Percentiles rank a stretch among this genome's conserved stretches.
phyloP scores from a whole-genome alignment of 1,284 basidiomycete species.

The Irpex sp. region DNA sequence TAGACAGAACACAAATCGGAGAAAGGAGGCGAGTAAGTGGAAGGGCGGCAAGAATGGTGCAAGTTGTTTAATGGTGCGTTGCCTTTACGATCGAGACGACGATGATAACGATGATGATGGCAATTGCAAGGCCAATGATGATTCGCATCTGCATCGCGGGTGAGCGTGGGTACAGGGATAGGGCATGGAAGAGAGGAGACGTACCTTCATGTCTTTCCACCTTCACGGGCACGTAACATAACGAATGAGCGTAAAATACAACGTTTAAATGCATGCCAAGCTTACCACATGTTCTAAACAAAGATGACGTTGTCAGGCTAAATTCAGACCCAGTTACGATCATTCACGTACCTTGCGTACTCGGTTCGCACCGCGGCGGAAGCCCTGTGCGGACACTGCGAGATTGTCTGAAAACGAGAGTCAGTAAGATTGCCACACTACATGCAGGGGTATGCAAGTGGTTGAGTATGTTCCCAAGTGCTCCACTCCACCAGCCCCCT shows the following conservation, averaged over 20 bases:
- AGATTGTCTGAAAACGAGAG: slow-evolving; percentile 71
- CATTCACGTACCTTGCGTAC: slow-evolving; percentile 87
- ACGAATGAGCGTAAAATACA: slow-evolving; percentile 12
- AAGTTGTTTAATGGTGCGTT: slow-evolving; percentile 42
- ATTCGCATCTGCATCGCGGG: slow-evolving; percentile 68
- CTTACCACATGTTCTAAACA: slow-evolving; percentile 80
- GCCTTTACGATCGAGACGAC: slow-evolving; percentile 90
- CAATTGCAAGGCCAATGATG: slow-evolving; percentile 85
- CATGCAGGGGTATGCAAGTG: neutral
- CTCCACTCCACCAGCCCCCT: neutral
- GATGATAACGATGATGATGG: slow-evolving; percentile 89
- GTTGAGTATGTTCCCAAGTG: neutral
- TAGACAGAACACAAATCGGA: slow-evolving; percentile 1
- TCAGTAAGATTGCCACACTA: neutral
- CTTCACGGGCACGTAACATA: slow-evolving; percentile 35
- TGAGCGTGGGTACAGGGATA: neutral
- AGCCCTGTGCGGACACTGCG: slow-evolving; percentile 98
- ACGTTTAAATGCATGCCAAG: slow-evolving; percentile 12
- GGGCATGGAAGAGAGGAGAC: slow-evolving; percentile 14
- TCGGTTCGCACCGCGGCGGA: slow-evolving; percentile 94
- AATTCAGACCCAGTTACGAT: neutral
- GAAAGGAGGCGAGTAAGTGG: slow-evolving; percentile 1
- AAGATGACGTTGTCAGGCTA: slow-evolving; percentile 20
- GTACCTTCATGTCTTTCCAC: slow-evolving; percentile 97
- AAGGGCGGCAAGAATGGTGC: neutral